Percentiles rank a stretch among this genome's conserved stretches.
Conservation (phyloP, 2,329 filamentous ascomycete genomes). For the Penicillium sp. region DNA sequence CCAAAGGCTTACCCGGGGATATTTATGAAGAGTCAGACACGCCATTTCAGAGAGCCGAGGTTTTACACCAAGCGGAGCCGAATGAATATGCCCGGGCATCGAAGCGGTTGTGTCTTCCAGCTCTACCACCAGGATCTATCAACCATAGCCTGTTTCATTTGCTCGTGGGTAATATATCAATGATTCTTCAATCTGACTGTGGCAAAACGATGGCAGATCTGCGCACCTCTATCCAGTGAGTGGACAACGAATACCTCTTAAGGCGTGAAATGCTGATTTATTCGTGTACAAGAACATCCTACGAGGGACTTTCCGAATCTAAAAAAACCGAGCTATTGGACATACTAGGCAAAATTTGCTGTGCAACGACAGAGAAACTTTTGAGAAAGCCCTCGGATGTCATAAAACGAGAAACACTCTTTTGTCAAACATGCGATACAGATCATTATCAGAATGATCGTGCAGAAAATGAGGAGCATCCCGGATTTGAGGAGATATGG, state of each 20-base stretch:
- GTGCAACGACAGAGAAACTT: conserved; percentile 54
- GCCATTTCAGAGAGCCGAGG: conserved; percentile 13
- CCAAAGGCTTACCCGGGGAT: not conserved
- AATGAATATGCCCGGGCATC: conserved; percentile 27
- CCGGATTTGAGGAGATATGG: conserved; percentile 38
- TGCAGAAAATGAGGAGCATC: conserved; percentile 14
- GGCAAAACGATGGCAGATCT: conserved; percentile 41
- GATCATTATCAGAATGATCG: conserved; percentile 23
- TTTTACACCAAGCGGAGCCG: conserved; percentile 11
- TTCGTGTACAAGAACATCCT: conserved; percentile 38
- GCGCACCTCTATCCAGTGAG: conserved; percentile 52
- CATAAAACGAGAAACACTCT: conserved; percentile 26
- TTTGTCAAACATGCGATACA: conserved; percentile 41
- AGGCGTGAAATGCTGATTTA: conserved; percentile 7
- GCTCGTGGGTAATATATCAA: conserved; percentile 36
- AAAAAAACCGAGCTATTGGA: conserved; percentile 56
- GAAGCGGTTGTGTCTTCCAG: conserved; percentile 40
- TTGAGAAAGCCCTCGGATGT: conserved; percentile 29
- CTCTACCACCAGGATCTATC: conserved; percentile 38
- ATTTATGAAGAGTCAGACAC: not conserved
- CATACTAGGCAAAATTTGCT: conserved; percentile 58
- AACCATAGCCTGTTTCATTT: conserved; percentile 27
- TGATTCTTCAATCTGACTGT: conserved; percentile 37
- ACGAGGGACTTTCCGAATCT: conserved; percentile 50
- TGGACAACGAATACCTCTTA: conserved; percentile 13